phyloP scores from a whole-genome alignment of 495 filamentous ascomycete genomes.

The Penicillium daleae region DNA sequence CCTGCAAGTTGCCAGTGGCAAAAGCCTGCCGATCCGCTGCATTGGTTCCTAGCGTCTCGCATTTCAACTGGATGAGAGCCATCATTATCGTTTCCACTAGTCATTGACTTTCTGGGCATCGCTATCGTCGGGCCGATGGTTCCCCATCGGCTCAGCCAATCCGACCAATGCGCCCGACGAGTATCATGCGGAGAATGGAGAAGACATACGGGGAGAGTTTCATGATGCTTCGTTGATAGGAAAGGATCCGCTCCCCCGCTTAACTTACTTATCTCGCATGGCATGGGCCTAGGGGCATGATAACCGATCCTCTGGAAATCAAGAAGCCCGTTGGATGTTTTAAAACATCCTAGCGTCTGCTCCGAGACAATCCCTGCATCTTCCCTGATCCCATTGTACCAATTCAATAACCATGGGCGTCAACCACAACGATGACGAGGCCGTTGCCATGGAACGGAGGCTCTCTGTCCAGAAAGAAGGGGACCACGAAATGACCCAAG shows the following conservation, averaged over 20 bases:
- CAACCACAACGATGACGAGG: conserved; percentile 1
- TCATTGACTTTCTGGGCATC: conserved; percentile 6
- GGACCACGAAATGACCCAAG: conserved; percentile 12
- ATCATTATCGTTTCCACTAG: not conserved
- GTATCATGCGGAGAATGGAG: not conserved
- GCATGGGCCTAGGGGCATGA: not conserved
- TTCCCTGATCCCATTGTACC: not conserved
- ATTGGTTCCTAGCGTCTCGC: not conserved
- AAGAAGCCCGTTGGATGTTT: too few species aligned
- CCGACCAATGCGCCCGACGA: not conserved
- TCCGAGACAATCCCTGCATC: not conserved
- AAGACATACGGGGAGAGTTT: not conserved
- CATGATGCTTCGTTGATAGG: conserved; percentile 11
- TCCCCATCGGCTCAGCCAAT: conserved; percentile 13
- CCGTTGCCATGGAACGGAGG: conserved; percentile 17
- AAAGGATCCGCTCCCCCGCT: conserved; percentile 6
- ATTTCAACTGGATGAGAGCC: not conserved
- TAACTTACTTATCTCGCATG: conserved; percentile 13
- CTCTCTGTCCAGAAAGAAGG: conserved; percentile 22
- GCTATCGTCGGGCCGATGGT: conserved; percentile 21
- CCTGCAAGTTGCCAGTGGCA: conserved; percentile 6
- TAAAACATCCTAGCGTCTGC: not conserved
- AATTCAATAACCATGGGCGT: too few species aligned
- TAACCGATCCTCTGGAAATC: not conserved
- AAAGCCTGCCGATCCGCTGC: conserved; percentile 4